These are phyloP conservation scores for Apiotrichum gamsii DNA, from an alignment of 1,284 basidiomycete genomes.

Conservation along the genomic window DNA sequence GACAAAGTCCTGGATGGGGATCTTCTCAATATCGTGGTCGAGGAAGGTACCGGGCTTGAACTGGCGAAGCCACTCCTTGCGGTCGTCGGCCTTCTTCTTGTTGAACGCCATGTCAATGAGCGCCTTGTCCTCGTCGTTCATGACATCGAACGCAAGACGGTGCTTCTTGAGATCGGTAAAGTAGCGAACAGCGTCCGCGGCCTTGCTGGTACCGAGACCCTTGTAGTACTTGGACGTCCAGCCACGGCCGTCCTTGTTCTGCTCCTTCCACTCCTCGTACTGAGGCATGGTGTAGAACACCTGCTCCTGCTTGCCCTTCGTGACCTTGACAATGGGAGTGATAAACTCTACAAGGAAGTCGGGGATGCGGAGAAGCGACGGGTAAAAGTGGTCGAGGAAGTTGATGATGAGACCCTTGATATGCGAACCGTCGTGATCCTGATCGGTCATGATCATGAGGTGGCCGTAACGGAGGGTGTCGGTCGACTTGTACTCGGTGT, in stretches of 20 bases:
- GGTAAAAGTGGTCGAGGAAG: conserved; percentile 95
- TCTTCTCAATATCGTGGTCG: conserved; percentile 79
- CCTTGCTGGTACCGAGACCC: conserved; percentile 91
- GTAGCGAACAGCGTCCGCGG: conserved; percentile 85
- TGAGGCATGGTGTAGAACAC: conserved; percentile 98
- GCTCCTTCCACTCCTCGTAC: conserved; percentile 86
- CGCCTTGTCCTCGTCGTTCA: conserved; percentile 73
- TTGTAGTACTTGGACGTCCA: conserved; percentile 98
- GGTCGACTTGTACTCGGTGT: conserved; percentile 73
- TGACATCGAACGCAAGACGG: conserved; percentile 83
- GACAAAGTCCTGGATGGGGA: conserved; percentile 91
- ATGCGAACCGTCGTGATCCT: conserved; percentile 99
- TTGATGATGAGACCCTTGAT: conserved; percentile 99
- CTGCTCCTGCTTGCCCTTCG: conserved; percentile 72
- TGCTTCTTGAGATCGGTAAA: conserved; percentile 90
- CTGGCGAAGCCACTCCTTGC: conserved; percentile 95
- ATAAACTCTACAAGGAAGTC: conserved; percentile 97
- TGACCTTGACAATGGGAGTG: conserved; percentile 91
- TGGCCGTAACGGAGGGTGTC: conserved; percentile 83
- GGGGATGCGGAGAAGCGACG: conserved; percentile 84
- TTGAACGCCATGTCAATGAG: conserved; percentile 98
- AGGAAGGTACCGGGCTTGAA: conserved; percentile 95
- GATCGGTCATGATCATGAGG: conserved; percentile 99
- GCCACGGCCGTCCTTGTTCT: conserved; percentile 68
- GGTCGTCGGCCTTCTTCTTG: conserved; percentile 98